These are phyloP conservation scores for Priceomyces haplophilus DNA, from an alignment of 805 yeast species.

Conservation along the genomic window DNA sequence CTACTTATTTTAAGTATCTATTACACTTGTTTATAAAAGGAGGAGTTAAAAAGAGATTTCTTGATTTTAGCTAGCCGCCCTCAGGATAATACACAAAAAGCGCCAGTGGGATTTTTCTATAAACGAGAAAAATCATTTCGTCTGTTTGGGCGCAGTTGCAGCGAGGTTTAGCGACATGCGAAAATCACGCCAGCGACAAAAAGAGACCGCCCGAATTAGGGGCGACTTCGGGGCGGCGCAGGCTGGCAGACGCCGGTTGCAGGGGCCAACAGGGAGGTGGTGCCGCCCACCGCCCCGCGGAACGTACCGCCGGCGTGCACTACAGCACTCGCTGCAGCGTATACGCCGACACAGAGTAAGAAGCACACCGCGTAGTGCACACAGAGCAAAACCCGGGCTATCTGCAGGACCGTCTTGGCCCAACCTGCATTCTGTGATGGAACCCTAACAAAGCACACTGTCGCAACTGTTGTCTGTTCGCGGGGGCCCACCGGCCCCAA, in stretches of 20 bases:
- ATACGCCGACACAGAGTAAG: too few relatives aligned
- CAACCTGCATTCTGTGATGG: too few relatives aligned
- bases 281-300: too few relatives aligned
- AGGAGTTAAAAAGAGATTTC: slow-evolving; percentile 3
- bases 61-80: slow-evolving; percentile 9
- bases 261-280: neutral
- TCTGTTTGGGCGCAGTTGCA: slow-evolving; percentile 4
- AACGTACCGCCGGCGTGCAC: too few relatives aligned
- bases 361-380: too few relatives aligned
- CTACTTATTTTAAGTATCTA: slow-evolving; percentile 2
- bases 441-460: too few relatives aligned
- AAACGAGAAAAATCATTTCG: neutral
- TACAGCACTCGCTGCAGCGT: too few relatives aligned
- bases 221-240: too few relatives aligned
- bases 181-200: neutral
- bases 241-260: neutral
- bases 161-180: neutral
- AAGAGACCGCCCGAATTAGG: neutral
- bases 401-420: too few relatives aligned
- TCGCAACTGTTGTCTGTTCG: too few relatives aligned
- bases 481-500: too few relatives aligned
- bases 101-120: neutral
- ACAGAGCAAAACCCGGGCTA: too few relatives aligned
- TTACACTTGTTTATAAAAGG: slow-evolving; percentile 3
- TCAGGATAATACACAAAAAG: slow-evolving; percentile 4